Evolutionary conservation across 306 rosid genomes (phyloP), one percentile per base, ranked within the genome.

Genomic region (Rosa chinensis): DNA sequence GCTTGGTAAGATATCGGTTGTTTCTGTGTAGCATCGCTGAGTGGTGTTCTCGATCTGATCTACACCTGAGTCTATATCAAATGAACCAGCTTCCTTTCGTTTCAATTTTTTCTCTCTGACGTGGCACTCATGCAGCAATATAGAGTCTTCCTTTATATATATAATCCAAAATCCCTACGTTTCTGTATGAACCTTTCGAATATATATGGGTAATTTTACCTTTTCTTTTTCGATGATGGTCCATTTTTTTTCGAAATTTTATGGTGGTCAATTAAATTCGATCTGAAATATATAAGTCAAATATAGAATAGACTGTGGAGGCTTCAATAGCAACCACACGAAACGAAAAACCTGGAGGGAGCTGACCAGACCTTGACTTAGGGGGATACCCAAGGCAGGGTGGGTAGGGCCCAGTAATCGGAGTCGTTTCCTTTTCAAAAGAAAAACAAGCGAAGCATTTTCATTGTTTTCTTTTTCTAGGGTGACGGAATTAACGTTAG

Each of bases 111-210:
- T 42, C 14, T 42, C 4, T 14, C 8, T 58, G 73, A 78, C 49
- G 44, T 82, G 79, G 70, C 79, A 17, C 59, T 72, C 85, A 82
- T 82, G 85, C 82, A 82, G 28, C 50, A 37, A 16, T 40, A 4
- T 40, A 3, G 13, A 67, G 13, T 18, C 50, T 40, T 17, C 32
- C 32, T 58, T 58, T 47, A 47, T 47, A 47, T 47, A 47, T 3
- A 47, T 10, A 11, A 47, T 2, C 52, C 16, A 10, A 2, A 47
- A 47, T 10, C 52, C 37, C 3, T 32, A 32, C 37, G 37, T 32
- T 32, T 32, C 37, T 32, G 37, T 32, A 32, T 32, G 37, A 32
- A 32, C 37, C 16, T 9, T 58, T n/a, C 64, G 21, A 52, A 18
- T 52, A 52, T 52, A 45, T 45, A 47, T 47, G 14, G 35, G 35